Evolutionary conservation across 2,329 filamentous ascomycete genomes (phyloP).

Genomic region (Curvularia spicifera): DNA sequence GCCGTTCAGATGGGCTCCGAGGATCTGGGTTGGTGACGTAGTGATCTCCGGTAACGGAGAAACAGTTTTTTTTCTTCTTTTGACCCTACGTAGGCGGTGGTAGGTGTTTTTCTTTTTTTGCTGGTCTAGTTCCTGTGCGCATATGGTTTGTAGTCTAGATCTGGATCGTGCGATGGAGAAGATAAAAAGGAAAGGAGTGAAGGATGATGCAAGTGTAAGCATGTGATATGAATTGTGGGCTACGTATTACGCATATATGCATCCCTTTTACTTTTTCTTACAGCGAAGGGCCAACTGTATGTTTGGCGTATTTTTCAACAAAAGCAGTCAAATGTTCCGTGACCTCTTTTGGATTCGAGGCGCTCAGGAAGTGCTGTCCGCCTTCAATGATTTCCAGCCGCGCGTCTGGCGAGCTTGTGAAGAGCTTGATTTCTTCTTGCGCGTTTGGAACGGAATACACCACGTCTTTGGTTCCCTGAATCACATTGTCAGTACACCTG

Average conservation of each 20-base stretch:
- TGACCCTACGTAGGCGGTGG: neutral
- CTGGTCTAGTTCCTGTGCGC: too few species aligned
- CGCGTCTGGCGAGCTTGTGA: conserved; percentile 53
- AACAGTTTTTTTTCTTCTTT: neutral
- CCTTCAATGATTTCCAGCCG: conserved; percentile 54
- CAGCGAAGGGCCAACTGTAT: neutral
- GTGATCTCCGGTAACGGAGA: neutral
- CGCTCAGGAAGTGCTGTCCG: conserved; percentile 59
- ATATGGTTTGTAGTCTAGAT: neutral
- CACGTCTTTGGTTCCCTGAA: conserved; percentile 51
- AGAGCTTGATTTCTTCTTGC: conserved; percentile 57
- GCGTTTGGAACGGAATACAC: conserved; percentile 54
- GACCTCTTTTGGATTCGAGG: conserved; percentile 56
- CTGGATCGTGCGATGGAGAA: neutral
- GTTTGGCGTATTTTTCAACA: conserved; percentile 32
- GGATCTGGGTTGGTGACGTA: neutral
- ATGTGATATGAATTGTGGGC: neutral
- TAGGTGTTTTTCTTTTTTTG: neutral
- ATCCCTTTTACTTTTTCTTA: neutral
- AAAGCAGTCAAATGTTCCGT: conserved; percentile 41
- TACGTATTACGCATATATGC: neutral
- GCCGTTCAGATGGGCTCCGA: neutral
- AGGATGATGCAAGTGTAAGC: neutral
- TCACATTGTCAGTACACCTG: neutral
- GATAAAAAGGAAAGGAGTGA: neutral